Evolutionary conservation across 805 yeast species (phyloP).

Genomic region (Metschnikowia lochheadii): DNA sequence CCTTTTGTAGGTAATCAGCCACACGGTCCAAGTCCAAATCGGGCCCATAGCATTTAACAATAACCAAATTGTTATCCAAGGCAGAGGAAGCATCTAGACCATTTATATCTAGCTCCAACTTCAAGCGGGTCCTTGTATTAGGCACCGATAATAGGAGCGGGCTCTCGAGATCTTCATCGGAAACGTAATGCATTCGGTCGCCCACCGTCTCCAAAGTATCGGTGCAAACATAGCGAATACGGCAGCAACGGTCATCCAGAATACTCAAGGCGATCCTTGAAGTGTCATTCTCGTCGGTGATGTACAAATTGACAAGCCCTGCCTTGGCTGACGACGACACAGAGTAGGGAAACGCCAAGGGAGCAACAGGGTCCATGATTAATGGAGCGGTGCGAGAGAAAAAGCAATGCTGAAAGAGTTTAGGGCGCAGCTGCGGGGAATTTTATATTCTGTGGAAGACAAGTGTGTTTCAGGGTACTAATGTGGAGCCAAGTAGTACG

Average conservation of each 20-base stretch:
- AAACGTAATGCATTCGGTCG: conserved; percentile 6
- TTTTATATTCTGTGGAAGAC: neutral
- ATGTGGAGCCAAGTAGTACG: neutral
- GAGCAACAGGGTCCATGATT: neutral
- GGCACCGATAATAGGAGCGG: conserved; percentile 34
- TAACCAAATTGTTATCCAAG: conserved; percentile 22
- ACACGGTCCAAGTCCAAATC: conserved; percentile 12
- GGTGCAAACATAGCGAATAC: conserved; percentile 18
- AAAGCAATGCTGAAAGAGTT: neutral
- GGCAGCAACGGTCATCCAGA: conserved; percentile 19
- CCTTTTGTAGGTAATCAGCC: conserved; percentile 9
- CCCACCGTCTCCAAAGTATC: conserved; percentile 11
- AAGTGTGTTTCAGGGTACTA: neutral
- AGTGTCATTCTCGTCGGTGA: conserved; percentile 27
- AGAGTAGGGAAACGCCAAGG: conserved; percentile 27
- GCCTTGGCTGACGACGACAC: conserved; percentile 14
- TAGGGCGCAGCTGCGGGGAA: neutral
- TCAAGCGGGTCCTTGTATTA: conserved; percentile 21
- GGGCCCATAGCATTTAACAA: conserved; percentile 28
- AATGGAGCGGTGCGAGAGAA: neutral
- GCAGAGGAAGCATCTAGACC: conserved; percentile 13
- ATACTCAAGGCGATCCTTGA: conserved; percentile 21
- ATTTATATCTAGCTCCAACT: conserved; percentile 24
- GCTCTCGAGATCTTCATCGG: neutral
- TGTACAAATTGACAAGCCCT: conserved; percentile 20